A percentile compares a stretch with the other conserved stretches of the same genome.
These are phyloP conservation scores for Alternaria angustiovoidea DNA, from an alignment of 2,329 filamentous ascomycete species.

Conservation along the genomic window DNA sequence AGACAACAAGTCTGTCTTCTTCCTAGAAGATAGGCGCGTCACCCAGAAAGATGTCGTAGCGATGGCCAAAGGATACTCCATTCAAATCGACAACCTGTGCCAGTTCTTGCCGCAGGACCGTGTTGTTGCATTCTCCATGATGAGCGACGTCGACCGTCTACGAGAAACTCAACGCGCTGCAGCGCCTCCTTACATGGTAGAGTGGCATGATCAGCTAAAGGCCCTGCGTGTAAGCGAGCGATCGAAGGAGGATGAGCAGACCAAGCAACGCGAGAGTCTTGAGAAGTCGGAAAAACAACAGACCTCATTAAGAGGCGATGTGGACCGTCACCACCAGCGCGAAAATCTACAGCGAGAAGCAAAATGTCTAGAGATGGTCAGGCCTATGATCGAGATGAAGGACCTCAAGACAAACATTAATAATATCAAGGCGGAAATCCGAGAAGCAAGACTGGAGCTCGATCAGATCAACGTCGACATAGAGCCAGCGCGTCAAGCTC, in stretches of 20 bases:
- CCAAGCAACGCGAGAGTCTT: conserved; percentile 69
- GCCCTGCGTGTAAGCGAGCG: conserved; percentile 74
- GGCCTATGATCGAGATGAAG: conserved; percentile 71
- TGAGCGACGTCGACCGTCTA: conserved; percentile 82
- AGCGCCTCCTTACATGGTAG: conserved; percentile 79
- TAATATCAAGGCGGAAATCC: conserved; percentile 64
- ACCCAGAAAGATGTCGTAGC: conserved; percentile 70
- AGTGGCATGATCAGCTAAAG: conserved; percentile 80
- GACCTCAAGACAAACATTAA: conserved; percentile 59
- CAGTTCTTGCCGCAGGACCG: conserved; percentile 97
- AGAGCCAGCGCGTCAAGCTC: conserved; percentile 73
- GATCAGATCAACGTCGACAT: conserved; percentile 66
- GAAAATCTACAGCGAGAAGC: conserved; percentile 70
- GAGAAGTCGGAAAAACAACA: conserved; percentile 76
- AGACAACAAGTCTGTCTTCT: conserved; percentile 82
- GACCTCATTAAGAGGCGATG: conserved; percentile 76
- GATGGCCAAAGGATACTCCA: conserved; percentile 76
- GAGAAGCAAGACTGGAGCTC: conserved; percentile 65
- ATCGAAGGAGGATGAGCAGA: conserved; percentile 64
- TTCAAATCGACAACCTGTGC: conserved; percentile 97
- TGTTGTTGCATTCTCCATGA: conserved; percentile 89
- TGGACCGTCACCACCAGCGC: conserved; percentile 81
- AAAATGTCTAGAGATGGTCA: conserved; percentile 69
- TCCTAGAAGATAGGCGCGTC: conserved; percentile 72
- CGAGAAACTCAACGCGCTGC: conserved; percentile 88